Percentiles rank a stretch among this genome's conserved stretches.
These are phyloP conservation scores for Podila epigama DNA, from an alignment of 192 early-diverging fungal genomes.

Conservation along the genomic window DNA sequence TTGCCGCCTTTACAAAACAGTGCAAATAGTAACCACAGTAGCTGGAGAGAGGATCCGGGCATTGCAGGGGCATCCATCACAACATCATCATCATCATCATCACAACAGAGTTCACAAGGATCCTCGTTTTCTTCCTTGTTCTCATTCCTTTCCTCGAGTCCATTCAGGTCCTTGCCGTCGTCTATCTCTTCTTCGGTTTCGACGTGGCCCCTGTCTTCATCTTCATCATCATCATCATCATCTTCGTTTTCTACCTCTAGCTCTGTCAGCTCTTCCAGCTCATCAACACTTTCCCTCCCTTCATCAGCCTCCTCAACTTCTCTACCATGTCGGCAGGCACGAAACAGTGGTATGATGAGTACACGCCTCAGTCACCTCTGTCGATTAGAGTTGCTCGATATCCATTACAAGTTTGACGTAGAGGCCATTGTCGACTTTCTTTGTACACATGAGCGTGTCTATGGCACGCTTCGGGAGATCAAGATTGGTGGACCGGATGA, in stretches of 20 bases:
- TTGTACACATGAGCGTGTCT: constrained; percentile 9
- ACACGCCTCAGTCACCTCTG: constrained; percentile 11
- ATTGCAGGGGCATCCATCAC: too few species aligned
- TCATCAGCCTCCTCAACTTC: too few species aligned
- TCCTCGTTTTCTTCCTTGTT: constrained; percentile 18
- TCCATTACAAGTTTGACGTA: constrained; percentile 19
- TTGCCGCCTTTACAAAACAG: neutral
- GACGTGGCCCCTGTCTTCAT: constrained; percentile 7
- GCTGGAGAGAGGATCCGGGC: too few species aligned
- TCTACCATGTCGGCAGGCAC: neutral
- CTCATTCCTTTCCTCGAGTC: constrained; percentile 19
- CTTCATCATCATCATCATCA: constrained; percentile 7
- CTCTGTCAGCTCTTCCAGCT: neutral
- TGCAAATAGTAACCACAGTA: too few species aligned
- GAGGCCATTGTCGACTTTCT: constrained; percentile 31
- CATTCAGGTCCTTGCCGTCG: neutral
- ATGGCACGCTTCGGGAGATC: constrained; percentile 31
- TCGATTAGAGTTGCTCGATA: constrained; percentile 26
- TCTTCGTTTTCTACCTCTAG: too few species aligned
- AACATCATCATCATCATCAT: too few species aligned
- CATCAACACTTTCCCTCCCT: neutral
- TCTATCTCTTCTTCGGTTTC: constrained; percentile 6
- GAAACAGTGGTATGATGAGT: neutral
- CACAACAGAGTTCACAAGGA: neutral
- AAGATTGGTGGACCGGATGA: constrained; percentile 37